phyloP scores from a whole-genome alignment of 2,329 filamentous ascomycete species.

The Stemphylium vesicarium region DNA sequence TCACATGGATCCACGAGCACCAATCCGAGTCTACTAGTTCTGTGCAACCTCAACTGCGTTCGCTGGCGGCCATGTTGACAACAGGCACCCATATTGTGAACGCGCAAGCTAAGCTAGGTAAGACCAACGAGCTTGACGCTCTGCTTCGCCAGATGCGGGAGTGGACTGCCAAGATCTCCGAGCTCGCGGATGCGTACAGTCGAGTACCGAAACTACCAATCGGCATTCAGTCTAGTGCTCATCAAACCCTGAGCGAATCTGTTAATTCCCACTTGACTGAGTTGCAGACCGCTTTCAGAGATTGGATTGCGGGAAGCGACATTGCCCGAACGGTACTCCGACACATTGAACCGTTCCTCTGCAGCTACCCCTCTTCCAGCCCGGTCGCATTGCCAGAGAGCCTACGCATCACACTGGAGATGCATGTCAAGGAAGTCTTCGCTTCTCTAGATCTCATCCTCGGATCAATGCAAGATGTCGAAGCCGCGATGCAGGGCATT shows the following conservation, averaged over 20 bases:
- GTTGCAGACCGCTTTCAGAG: constrained; percentile 23
- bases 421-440: constrained; percentile 66
- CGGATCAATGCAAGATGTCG: constrained; percentile 77
- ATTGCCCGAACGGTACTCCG: constrained; percentile 52
- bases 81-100: constrained; percentile 67
- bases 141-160: constrained; percentile 34
- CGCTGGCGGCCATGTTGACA: constrained; percentile 73
- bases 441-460: constrained; percentile 76
- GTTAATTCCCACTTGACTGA: constrained; percentile 21
- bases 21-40: constrained; percentile 15
- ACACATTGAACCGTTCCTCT: constrained; percentile 71
- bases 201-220: constrained; percentile 32
- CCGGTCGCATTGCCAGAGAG: constrained; percentile 2
- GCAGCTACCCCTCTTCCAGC: constrained; percentile 21
- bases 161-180: constrained; percentile 27
- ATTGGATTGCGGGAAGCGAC: constrained; percentile 30
- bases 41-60: constrained; percentile 50
- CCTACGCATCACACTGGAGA: constrained; percentile 32
- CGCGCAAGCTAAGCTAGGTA: constrained; percentile 71
- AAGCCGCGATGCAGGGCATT: constrained; percentile 61
- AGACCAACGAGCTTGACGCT: constrained; percentile 39
- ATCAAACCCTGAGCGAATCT: constrained; percentile 20
- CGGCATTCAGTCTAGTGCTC: constrained; percentile 33
- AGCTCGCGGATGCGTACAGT: constrained; percentile 25
- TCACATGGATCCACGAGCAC: constrained; percentile 24